Base-by-base conservation (phyloP, 2,329 filamentous ascomycete genomes). In the Trichophyton mentagrophytes region DNA sequence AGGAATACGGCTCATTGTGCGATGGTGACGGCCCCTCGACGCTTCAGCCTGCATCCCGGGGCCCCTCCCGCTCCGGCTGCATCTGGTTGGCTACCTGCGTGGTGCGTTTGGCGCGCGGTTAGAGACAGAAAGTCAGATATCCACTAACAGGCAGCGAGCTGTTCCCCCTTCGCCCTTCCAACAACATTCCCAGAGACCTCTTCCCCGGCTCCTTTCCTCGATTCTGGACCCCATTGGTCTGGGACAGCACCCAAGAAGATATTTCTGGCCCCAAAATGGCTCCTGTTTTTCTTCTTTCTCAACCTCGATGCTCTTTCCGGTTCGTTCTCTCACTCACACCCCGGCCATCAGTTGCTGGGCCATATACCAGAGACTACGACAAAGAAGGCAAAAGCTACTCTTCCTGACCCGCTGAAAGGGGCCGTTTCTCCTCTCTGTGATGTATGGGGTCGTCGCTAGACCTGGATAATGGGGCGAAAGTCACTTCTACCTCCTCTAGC, bases 41-140 rank as follows among this genome's bases (percentile, higher is more conserved):
- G 27, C 27, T 27, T 13, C 30, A 27, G 51, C 27, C 51, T 36
- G 17, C 27, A 55, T n/a, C n/a, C 51, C 20, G 13, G 51, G n/a
- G 51, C 30, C 51, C 51, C 11, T 55, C n/a, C 49, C 51, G 51
- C 2, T 15, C 40, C 40, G 15, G 51, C 51, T 55, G 51, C 30
- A 17, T 4, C 51, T 55, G 51, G 51, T 55, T 55, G 51, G 51
- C 30, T 27, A 27, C 27, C 30, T 33, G 51, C 8, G 51, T 55
- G 13, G 27, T 55, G 25, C 27, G 0, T 55, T 55, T 55, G 51
- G 51, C 51, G 51, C 51, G 51, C 51, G 51, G 51, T 55, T 55
- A 55, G 51, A 55, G 51, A 55, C 51, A 15, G 49, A 55, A 55
- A 55, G 51, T 55, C 51, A 55, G 51, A 55, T 55, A 55, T 55